Evolutionary conservation across 1,139 yeast genomes (phyloP), one percentile per base, ranked within the genome.

Genomic region (Zygosaccharomyces pseudobailii): DNA sequence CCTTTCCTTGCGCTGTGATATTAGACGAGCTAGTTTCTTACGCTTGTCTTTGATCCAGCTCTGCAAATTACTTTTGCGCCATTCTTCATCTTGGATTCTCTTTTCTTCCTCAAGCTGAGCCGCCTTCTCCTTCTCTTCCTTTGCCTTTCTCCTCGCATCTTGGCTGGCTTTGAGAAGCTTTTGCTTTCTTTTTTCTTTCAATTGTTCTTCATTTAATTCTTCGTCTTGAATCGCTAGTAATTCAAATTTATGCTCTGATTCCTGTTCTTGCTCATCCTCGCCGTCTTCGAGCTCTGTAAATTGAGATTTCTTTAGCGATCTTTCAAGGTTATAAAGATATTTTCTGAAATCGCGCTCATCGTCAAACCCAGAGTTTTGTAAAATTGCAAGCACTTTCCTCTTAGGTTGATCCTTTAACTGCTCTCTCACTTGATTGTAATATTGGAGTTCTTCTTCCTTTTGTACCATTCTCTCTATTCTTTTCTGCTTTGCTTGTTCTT

Each of bases 401-500:
- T 76, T 75, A 28, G 77, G 71, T 57, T 79, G 68, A 3, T 70
- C 69, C 13, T 71, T 71, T 39, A 87, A 66, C 47, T 78, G 78
- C 10, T 72, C 76, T 56, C 74, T 77, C 42, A 90, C 69, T 31
- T 76, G 75, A 2, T 78, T 66, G 62, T 82, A 89, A 61, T 88
- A 87, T 43, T 78, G 84, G 55, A 75, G 78, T 62, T 92, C 97
- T 56, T 84, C 80, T 57, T 89, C 94, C 56, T 87, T 87, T 60
- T 87, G 87, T 23, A 79, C 73, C 45, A 88, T 70, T 62, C 87
- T 89, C 61, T 90, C 97, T 5, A 80, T 67, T 49, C 98, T 73
- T 57, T 84, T 84, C 57, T 82, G 84, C 55, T 85, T 89, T 0
- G 97, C 97, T 67, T 89, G 97, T 59, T 88, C 95, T 67, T 92